Percentiles rank a stretch among this genome's conserved stretches.
phyloP scores from a whole-genome alignment of 139 green algal genomes.

The Diplosphaera chodatii region DNA sequence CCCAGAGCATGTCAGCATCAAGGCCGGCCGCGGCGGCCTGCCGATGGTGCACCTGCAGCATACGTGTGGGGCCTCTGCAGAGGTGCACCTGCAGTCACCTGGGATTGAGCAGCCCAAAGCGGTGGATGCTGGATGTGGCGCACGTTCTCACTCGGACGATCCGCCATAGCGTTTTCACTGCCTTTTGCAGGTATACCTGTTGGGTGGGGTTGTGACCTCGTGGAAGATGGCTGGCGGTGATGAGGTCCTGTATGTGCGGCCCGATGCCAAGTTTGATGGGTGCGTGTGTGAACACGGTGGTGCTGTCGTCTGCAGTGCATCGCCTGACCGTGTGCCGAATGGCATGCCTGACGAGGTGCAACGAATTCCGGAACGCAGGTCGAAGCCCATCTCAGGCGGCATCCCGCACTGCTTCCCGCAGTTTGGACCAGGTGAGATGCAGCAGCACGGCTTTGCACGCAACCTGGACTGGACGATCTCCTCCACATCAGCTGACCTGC shows the following conservation, averaged over 20 bases:
- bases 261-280: conserved; percentile 89
- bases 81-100: no score
- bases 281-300: no score
- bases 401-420: conserved; percentile 96
- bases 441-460: conserved; percentile 96
- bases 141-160: no score
- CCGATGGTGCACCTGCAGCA: conserved; percentile 64
- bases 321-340: no score
- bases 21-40: conserved; percentile 43
- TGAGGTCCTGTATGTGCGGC: conserved; percentile 92
- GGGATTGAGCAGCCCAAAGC: no score
- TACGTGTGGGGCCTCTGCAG: conserved; percentile 58
- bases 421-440: conserved; percentile 70
- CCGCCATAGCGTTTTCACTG: no score
- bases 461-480: conserved; percentile 86
- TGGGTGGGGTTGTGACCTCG: conserved; percentile 76
- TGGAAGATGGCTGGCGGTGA: conserved; percentile 83
- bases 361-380: no score
- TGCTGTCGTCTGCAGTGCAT: no score
- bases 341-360: no score
- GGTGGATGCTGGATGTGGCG: no score
- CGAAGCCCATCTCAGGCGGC: conserved; percentile 85
- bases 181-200: conserved; percentile 85
- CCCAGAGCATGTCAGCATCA: conserved; percentile 52
- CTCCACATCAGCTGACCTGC: conserved; percentile 75